Evolutionary conservation across 108 stramenopile species (phyloP).

Genomic region (Pseudonitzschia multiseries): DNA sequence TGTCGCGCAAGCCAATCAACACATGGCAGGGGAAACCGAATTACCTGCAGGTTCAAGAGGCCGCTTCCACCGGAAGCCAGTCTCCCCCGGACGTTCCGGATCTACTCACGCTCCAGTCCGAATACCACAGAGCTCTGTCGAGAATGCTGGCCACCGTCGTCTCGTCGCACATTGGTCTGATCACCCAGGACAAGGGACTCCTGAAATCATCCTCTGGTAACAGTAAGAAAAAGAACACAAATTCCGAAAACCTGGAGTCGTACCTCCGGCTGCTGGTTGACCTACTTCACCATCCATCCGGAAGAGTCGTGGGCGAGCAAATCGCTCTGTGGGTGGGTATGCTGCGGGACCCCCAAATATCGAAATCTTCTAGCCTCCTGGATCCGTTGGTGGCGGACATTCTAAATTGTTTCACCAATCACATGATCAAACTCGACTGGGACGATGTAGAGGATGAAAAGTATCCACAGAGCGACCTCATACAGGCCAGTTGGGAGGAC

Average conservation of each 20-base stretch:
- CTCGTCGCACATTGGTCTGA: constrained; percentile 67
- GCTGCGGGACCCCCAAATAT: constrained; percentile 78
- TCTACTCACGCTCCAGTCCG: constrained; percentile 60
- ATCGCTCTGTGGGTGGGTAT: constrained; percentile 73
- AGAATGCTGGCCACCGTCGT: constrained; percentile 66
- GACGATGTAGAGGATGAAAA: constrained; percentile 76
- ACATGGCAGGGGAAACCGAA: constrained; percentile 43
- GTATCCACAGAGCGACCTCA: constrained; percentile 56
- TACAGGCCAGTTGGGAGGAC: constrained; percentile 83
- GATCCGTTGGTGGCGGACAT: constrained; percentile 60
- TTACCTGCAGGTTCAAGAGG: constrained; percentile 24
- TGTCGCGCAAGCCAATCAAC: constrained; percentile 62
- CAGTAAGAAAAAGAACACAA: constrained; percentile 38
- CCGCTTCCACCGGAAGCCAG: constrained; percentile 23
- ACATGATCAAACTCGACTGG: constrained; percentile 74
- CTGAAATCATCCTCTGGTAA: constrained; percentile 23
- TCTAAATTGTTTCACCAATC: constrained; percentile 59
- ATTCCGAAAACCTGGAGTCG: constrained; percentile 38
- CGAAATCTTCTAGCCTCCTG: constrained; percentile 40
- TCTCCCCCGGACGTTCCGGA: constrained; percentile 27
- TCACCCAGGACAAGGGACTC: constrained; percentile 70
- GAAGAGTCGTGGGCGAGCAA: constrained; percentile 69
- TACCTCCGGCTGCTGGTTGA: constrained; percentile 70
- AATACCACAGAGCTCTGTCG: constrained; percentile 69
- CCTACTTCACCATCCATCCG: constrained; percentile 79